Evolutionary conservation across 495 filamentous ascomycete species (phyloP).

Genomic region (Haplographium delicatum): DNA sequence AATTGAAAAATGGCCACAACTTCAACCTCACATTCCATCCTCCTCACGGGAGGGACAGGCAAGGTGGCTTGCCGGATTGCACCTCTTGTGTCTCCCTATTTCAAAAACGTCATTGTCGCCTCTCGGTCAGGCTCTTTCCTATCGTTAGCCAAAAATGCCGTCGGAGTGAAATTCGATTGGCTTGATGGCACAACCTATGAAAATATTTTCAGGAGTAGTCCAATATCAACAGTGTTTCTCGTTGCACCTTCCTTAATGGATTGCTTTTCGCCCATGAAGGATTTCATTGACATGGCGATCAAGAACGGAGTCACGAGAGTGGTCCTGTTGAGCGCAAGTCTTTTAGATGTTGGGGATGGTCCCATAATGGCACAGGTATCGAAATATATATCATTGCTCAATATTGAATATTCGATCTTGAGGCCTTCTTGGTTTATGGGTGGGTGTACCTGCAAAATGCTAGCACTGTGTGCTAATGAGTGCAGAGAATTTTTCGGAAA

Average conservation of each 20-base stretch:
- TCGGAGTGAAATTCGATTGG: slow-evolving; percentile 43
- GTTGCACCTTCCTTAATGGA: slow-evolving; percentile 26
- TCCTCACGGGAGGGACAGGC: slow-evolving; percentile 45
- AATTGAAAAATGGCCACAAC: too few relatives aligned
- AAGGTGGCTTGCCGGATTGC: slow-evolving; percentile 40
- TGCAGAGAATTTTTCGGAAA: slow-evolving; percentile 27
- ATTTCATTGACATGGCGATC: slow-evolving; percentile 35
- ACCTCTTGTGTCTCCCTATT: slow-evolving; percentile 28
- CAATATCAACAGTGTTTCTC: slow-evolving; percentile 37
- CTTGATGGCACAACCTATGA: slow-evolving; percentile 35
- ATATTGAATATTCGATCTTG: slow-evolving; percentile 33
- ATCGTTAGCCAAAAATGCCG: slow-evolving; percentile 4
- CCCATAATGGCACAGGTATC: slow-evolving; percentile 33
- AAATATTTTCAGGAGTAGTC: slow-evolving; percentile 24
- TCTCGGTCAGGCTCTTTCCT: slow-evolving; percentile 29
- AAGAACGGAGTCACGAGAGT: slow-evolving; percentile 31
- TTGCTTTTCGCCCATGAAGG: slow-evolving; percentile 33
- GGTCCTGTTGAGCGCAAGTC: slow-evolving; percentile 41
- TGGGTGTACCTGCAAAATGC: not conserved
- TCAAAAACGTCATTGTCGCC: slow-evolving; percentile 32
- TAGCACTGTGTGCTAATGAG: slow-evolving; percentile 25
- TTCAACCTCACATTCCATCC: too few relatives aligned
- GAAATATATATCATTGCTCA: slow-evolving; percentile 32
- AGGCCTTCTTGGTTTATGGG: slow-evolving; percentile 25
- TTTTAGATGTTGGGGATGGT: slow-evolving; percentile 31